Base-by-base conservation (phyloP, 2,329 filamentous ascomycete species). In the Kalaharituber pfeilii region DNA sequence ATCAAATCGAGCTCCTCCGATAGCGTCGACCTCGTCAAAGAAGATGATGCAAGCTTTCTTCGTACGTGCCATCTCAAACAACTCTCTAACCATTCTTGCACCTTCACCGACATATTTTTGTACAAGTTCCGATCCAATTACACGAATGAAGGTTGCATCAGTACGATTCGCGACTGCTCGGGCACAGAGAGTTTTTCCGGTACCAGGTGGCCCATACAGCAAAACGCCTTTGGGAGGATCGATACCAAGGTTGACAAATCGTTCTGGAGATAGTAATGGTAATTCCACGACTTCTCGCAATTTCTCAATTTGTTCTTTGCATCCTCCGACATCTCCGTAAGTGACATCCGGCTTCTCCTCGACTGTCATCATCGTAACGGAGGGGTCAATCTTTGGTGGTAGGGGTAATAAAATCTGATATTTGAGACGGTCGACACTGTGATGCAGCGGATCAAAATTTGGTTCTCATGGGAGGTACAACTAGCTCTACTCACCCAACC, bases 21-120 rank as follows among this genome's bases (percentile, higher is more conserved):
- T 86, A 50, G 89, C 89, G 69, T 96, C 89, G 59, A 96, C 91
- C 73, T 98, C 91, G 68, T 98, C 91, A 66, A 94, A 94, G 80
- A 98, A 98, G 72, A 98, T 98, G 67, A 98, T 98, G 71, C 91
- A 98, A 0, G 91, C 91, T 73, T 98, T 98, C 78, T 98, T 98
- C 55, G 91, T 96, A 64, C 91, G 81, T 8, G 91, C 91, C 91
- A 98, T 98, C 73, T 98, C 91, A 69, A 98, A 98, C 2, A 98
- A 78, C 72, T 98, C 91, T 65, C 91, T 82, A 20, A 98, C 91
- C 91, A 98, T 98, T 65, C 93, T 80, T 4, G 93, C 91, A 67
- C 91, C 91, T 69, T 98, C 91, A 67, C 91, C 91, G 18, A 98
- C 91, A 67, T 98, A 98, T 72, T 98, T 98, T 71, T 98, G 91